Conservation (phyloP, 768 basidiomycete genomes). For the Pleurotus citrinopileatus region DNA sequence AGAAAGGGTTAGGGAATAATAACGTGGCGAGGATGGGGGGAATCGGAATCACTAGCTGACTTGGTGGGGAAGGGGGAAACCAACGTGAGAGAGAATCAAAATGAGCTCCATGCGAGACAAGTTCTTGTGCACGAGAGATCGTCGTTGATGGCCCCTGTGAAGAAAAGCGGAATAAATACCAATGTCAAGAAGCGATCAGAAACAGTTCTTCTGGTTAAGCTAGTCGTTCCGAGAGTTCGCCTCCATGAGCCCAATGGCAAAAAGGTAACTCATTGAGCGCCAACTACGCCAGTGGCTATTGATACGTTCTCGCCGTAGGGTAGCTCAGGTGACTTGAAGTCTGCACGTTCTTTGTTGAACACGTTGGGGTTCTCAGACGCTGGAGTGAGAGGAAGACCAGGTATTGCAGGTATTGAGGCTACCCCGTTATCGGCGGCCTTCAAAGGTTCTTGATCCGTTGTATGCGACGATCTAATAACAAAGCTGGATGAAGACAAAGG, state of each 20-base stretch:
- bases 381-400: conserved; percentile 27
- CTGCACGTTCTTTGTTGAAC: conserved; percentile 40
- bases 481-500: conserved; percentile 38
- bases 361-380: conserved; percentile 32
- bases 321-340: conserved; percentile 58
- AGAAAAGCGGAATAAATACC: conserved; percentile 4
- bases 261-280: conserved; percentile 3
- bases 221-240: not conserved
- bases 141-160: conserved; percentile 5
- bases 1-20: not conserved
- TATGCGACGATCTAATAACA: conserved; percentile 35
- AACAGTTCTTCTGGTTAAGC: not conserved
- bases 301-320: conserved; percentile 61
- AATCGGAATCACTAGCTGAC: not conserved
- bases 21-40: not conserved
- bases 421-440: conserved; percentile 40
- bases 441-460: conserved; percentile 20
- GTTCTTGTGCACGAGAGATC: not conserved
- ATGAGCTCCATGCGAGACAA: too few relatives aligned
- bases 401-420: conserved; percentile 26
- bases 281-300: conserved; percentile 39
- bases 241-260: not conserved
- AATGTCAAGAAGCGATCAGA: not conserved
- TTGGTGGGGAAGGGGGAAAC: not conserved
- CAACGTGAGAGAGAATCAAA: not conserved